Percentiles rank a stretch among this genome's conserved stretches.
phyloP scores from a whole-genome alignment of 192 early-diverging fungal genomes.

The Backusella westeae region DNA sequence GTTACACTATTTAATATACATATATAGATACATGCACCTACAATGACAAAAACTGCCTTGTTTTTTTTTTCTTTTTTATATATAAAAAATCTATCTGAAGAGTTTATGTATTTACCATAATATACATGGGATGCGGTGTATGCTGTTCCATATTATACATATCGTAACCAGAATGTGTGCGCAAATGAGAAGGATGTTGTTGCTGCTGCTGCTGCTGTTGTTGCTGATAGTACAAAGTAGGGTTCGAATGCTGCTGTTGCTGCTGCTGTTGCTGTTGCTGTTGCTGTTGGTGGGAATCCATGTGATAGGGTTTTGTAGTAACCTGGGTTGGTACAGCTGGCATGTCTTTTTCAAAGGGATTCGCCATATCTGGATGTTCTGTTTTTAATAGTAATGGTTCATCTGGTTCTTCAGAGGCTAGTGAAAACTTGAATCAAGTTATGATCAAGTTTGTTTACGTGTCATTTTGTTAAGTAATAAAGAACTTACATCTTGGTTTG shows the following conservation, averaged over 20 bases:
- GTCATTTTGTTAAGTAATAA: neutral
- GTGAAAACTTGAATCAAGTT: conserved; percentile 20
- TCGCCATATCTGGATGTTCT: neutral
- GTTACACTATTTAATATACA: conserved; percentile 2
- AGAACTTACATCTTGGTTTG: conserved; percentile 39
- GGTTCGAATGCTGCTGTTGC: conserved; percentile 26
- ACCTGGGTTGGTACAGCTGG: conserved; percentile 13
- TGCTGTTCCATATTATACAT: conserved; percentile 15
- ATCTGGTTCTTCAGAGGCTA: conserved; percentile 6
- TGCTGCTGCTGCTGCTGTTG: conserved; percentile 25
- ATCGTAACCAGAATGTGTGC: neutral
- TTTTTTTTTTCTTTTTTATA: neutral
- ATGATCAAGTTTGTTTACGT: too few species aligned
- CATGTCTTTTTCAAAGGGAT: conserved; percentile 4
- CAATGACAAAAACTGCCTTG: neutral
- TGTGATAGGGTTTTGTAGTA: neutral
- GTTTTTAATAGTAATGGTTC: neutral
- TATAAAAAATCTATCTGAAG: neutral
- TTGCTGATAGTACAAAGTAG: conserved; percentile 13
- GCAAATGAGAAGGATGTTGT: neutral
- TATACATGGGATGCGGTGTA: conserved; percentile 10
- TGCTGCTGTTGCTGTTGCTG: conserved; percentile 23
- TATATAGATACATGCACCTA: neutral
- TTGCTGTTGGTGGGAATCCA: neutral
- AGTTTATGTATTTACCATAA: conserved; percentile 4